Conservation (phyloP, 2,329 filamentous ascomycete species). For the Teratosphaeriaceae sp. region DNA sequence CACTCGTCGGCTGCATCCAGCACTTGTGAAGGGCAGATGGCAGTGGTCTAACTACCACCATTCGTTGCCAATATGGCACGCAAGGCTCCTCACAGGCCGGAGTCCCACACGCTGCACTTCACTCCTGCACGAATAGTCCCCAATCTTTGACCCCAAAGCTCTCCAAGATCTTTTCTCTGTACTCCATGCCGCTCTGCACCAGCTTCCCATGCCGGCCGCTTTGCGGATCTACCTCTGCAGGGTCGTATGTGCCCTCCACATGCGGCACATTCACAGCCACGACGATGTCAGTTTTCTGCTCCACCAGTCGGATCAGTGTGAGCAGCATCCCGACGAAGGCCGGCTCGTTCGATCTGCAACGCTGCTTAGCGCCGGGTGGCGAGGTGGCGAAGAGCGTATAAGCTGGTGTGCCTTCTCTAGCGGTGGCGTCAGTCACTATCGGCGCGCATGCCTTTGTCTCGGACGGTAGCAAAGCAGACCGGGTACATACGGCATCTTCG, state of each 20-base stretch:
- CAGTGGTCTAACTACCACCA: no score
- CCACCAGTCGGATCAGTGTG: slow-evolving; percentile 68
- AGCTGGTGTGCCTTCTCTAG: slow-evolving; percentile 45
- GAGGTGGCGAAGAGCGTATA: slow-evolving; percentile 63
- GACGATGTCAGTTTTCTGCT: slow-evolving; percentile 71
- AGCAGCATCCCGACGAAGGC: slow-evolving; percentile 63
- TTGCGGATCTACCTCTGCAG: slow-evolving; percentile 63
- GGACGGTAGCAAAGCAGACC: background rate
- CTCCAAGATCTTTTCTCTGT: slow-evolving; percentile 65
- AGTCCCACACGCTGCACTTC: no score
- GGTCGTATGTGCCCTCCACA: slow-evolving; percentile 65
- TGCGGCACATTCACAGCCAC: slow-evolving; percentile 86
- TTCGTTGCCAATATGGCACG: no score
- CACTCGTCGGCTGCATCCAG: no score
- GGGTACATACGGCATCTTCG: slow-evolving; percentile 30
- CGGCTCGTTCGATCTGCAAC: slow-evolving; percentile 40
- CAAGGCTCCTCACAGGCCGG: no score
- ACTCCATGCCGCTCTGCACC: slow-evolving; percentile 54
- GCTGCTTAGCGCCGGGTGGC: slow-evolving; percentile 31
- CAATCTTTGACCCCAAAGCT: slow-evolving; percentile 76
- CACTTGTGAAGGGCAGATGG: no score
- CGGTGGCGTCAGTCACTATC: background rate
- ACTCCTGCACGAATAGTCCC: slow-evolving; percentile 53
- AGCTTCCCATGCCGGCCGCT: slow-evolving; percentile 59
- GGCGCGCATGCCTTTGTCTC: background rate